Percentiles rank a stretch among this genome's conserved stretches.
Conservation (phyloP, 148 eudicot species). For the Talinum fruticosum region DNA sequence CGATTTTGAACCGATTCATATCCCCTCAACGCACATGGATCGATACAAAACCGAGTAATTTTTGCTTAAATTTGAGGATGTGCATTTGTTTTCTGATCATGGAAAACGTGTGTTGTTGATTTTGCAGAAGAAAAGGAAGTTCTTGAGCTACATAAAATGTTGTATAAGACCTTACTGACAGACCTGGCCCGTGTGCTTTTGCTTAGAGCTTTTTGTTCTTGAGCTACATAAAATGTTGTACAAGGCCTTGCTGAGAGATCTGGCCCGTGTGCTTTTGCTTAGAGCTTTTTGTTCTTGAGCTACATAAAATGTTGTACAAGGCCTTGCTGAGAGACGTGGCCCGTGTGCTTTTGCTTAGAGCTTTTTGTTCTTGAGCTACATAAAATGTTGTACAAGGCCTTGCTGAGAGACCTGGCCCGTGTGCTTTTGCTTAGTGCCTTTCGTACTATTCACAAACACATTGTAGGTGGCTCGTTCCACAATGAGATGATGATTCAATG, state of each 20-base stretch:
- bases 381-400: no score
- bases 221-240: no score
- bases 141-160: constrained; percentile 31
- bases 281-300: no score
- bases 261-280: no score
- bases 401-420: no score
- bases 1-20: constrained; percentile 29
- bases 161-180: constrained; percentile 35
- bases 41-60: constrained; percentile 14
- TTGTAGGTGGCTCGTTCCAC: neutral
- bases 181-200: neutral
- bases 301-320: no score
- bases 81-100: constrained; percentile 21
- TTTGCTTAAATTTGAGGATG: neutral
- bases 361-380: no score
- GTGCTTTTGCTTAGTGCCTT: no score
- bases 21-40: constrained; percentile 42
- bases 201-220: no score
- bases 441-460: neutral
- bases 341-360: no score
- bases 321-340: no score
- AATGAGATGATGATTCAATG: neutral
- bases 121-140: constrained; percentile 41
- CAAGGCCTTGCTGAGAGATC: no score
- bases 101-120: neutral